Evolutionary conservation across 2,329 filamentous ascomycete genomes (phyloP).

Genomic region (Fusarium siculi): DNA sequence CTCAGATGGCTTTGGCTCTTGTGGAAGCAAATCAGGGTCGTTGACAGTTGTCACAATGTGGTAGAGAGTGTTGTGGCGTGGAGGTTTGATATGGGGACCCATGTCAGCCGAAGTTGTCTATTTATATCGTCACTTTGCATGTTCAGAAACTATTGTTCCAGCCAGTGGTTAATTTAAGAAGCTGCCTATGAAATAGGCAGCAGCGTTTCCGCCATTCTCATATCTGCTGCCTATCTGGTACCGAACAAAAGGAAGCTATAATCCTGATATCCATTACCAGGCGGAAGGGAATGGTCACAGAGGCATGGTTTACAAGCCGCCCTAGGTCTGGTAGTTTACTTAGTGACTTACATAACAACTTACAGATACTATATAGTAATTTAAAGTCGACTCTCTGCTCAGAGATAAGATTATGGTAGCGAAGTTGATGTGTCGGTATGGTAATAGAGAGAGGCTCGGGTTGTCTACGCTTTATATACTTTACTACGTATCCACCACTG

Average conservation of each 20-base stretch:
- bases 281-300: neutral
- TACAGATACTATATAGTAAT: fast-evolving
- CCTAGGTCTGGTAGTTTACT: fast-evolving
- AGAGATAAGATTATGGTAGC: fast-evolving
- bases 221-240: no score
- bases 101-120: neutral
- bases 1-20: neutral
- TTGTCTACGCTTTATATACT: neutral
- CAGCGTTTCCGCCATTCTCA: fast-evolving
- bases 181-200: neutral
- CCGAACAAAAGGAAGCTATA: no score
- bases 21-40: neutral
- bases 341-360: fast-evolving
- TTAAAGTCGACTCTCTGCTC: fast-evolving
- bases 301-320: fast-evolving
- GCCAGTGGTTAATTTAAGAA: fast-evolving
- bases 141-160: neutral
- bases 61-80: fast-evolving
- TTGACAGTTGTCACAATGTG: neutral
- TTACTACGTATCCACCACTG: neutral
- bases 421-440: fast-evolving
- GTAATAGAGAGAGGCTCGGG: fast-evolving
- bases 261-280: fast-evolving
- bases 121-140: neutral
- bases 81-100: no score